A percentile compares a stretch with the other conserved stretches of the same genome.
phyloP scores from a whole-genome alignment of 2,329 filamentous ascomycete genomes.

The Penicillium sp. region DNA sequence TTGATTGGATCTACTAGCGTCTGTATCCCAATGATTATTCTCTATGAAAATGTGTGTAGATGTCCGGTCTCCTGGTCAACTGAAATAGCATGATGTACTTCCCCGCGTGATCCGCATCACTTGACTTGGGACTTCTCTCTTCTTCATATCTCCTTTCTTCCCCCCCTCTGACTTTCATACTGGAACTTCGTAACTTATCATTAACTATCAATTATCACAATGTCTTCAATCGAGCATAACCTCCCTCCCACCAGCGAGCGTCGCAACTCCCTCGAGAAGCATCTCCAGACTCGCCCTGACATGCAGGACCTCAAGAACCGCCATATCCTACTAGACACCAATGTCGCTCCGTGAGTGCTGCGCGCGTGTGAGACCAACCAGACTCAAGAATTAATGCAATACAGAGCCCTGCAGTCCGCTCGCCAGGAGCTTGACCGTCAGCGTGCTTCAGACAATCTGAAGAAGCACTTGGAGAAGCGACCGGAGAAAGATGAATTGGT shows the following conservation, averaged over 20 bases:
- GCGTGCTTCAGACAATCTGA: constrained; percentile 62
- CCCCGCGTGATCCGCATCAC: constrained; percentile 26
- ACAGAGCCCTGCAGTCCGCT: constrained; percentile 63
- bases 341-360: constrained; percentile 62
- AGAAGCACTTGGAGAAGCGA: constrained; percentile 64
- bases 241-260: constrained; percentile 59
- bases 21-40: neutral
- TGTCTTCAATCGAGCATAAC: constrained; percentile 54
- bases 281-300: constrained; percentile 70
- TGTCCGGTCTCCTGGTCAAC: neutral
- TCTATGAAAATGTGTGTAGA: neutral
- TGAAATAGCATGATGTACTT: constrained; percentile 5
- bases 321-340: constrained; percentile 69
- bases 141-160: neutral
- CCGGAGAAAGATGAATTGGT: constrained; percentile 74
- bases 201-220: constrained; percentile 12
- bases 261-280: constrained; percentile 70
- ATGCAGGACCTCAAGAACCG: constrained; percentile 66
- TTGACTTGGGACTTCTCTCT: constrained; percentile 15
- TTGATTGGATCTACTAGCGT: constrained; percentile 1
- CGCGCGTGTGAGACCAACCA: neutral
- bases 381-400: neutral
- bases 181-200: neutral
- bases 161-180: too few species aligned
- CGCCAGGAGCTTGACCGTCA: constrained; percentile 67